phyloP scores from a whole-genome alignment of 192 early-diverging fungal genomes.

The Phlyctochytrium arcticum region DNA sequence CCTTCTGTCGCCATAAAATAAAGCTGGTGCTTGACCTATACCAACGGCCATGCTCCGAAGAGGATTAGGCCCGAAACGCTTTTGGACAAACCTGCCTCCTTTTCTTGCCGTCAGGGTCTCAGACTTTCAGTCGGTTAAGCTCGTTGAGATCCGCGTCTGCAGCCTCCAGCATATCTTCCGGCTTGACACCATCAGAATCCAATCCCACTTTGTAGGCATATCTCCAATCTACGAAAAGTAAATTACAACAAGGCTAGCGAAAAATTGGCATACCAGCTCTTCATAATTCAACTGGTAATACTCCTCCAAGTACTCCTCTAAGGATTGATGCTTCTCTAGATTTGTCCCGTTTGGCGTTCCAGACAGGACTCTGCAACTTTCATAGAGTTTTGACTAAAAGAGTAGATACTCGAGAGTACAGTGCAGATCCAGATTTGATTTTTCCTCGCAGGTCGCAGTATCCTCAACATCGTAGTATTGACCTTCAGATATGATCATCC shows the following conservation, averaged over 20 bases:
- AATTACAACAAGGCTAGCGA: no score
- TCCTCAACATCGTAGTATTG: constrained; percentile 43
- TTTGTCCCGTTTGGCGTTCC: constrained; percentile 18
- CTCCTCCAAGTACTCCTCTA: constrained; percentile 78
- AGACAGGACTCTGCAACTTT: not conserved
- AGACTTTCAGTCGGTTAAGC: constrained; percentile 80
- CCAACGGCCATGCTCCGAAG: no score
- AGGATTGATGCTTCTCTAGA: constrained; percentile 38
- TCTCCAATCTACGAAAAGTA: constrained; percentile 58
- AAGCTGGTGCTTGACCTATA: no score
- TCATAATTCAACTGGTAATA: constrained; percentile 91
- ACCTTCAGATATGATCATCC: constrained; percentile 76
- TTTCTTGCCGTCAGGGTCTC: constrained; percentile 51
- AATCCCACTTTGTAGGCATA: constrained; percentile 73
- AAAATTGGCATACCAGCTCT: constrained; percentile 62
- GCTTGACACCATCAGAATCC: constrained; percentile 70
- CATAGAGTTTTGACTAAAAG: not conserved
- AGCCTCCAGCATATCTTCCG: constrained; percentile 85
- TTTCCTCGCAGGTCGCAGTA: not conserved
- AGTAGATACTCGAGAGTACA: not conserved
- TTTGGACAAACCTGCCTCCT: no score
- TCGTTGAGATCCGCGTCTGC: constrained; percentile 87
- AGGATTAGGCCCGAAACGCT: no score
- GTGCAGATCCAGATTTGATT: not conserved
- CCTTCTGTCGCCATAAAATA: no score